Evolutionary conservation across 352 stramenopile species (phyloP).

Genomic region (Elongisporangium senticosum): DNA sequence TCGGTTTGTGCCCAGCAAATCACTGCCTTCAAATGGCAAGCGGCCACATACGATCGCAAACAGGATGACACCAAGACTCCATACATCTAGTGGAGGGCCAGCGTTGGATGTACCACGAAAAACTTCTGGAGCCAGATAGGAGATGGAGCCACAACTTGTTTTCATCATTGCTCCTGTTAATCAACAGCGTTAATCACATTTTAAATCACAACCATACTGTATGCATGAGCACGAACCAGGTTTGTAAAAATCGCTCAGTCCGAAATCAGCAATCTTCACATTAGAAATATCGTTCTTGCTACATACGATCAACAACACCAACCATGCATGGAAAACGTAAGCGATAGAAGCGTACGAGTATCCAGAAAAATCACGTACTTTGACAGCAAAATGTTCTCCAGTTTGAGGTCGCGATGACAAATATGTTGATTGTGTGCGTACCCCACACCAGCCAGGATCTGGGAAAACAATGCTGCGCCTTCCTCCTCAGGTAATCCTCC

Average conservation of each 20-base stretch:
- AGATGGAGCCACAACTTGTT: conserved; percentile 83
- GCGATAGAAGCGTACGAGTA: neutral
- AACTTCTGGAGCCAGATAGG: conserved; percentile 84
- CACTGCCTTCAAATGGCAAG: conserved; percentile 76
- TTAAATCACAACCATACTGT: neutral
- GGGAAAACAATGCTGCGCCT: conserved; percentile 53
- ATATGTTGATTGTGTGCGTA: conserved; percentile 90
- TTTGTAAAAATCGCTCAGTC: conserved; percentile 84
- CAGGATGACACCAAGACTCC: conserved; percentile 86
- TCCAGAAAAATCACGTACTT: conserved; percentile 28
- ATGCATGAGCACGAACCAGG: conserved; percentile 21
- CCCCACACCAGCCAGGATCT: conserved; percentile 72
- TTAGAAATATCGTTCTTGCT: conserved; percentile 79
- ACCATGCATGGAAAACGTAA: neutral
- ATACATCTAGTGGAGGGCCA: conserved; percentile 86
- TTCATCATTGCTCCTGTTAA: conserved; percentile 71
- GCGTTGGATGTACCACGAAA: conserved; percentile 80
- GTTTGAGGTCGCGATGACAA: conserved; percentile 84
- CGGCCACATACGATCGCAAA: conserved; percentile 82
- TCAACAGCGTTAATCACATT: neutral
- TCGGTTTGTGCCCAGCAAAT: conserved; percentile 71
- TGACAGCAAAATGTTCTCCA: conserved; percentile 84
- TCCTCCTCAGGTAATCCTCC: conserved; percentile 60
- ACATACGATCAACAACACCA: neutral
- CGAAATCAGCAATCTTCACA: conserved; percentile 87